These are phyloP conservation scores for Beauveria pseudobassiana DNA, from an alignment of 2,329 filamentous ascomycete species.

Conservation along the genomic window DNA sequence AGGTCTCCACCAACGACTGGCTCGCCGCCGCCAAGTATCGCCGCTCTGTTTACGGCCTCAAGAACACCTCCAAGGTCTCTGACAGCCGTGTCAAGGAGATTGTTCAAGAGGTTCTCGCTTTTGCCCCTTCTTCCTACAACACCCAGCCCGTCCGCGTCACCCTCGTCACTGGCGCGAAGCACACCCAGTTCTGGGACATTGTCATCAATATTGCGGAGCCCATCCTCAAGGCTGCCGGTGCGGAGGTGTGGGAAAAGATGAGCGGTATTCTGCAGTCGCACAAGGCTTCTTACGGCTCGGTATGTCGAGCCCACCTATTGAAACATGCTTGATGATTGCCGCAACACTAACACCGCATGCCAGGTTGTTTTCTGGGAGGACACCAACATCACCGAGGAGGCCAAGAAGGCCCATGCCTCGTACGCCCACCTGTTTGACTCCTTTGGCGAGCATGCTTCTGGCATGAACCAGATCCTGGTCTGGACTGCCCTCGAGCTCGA, in stretches of 20 bases:
- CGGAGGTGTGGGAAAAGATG: conserved; percentile 4
- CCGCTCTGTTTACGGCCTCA: conserved; percentile 61
- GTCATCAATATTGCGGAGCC: conserved; percentile 56
- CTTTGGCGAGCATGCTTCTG: conserved; percentile 71
- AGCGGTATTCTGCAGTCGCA: conserved; percentile 20
- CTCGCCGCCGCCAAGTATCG: conserved; percentile 59
- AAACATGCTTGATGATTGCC: conserved; percentile 50
- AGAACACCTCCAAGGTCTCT: conserved; percentile 48
- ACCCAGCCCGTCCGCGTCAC: conserved; percentile 73
- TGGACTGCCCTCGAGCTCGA: conserved; percentile 81
- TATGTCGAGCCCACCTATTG: neutral
- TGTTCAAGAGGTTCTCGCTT: conserved; percentile 53
- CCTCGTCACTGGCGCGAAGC: conserved; percentile 72
- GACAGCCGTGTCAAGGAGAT: conserved; percentile 56
- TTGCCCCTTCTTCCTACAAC: conserved; percentile 82
- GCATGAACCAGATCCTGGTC: conserved; percentile 69
- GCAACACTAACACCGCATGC: conserved; percentile 41
- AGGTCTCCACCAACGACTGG: conserved; percentile 41
- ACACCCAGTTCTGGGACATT: conserved; percentile 82
- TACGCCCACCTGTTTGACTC: conserved; percentile 74
- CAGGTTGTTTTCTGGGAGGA: conserved; percentile 89
- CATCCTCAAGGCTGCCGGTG: conserved; percentile 4
- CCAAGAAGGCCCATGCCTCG: conserved; percentile 61
- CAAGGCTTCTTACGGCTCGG: conserved; percentile 11
- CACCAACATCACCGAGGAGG: conserved; percentile 53